These are phyloP conservation scores for Hymenoscyphus linearis DNA, from an alignment of 2,329 filamentous ascomycete species.

Conservation along the genomic window DNA sequence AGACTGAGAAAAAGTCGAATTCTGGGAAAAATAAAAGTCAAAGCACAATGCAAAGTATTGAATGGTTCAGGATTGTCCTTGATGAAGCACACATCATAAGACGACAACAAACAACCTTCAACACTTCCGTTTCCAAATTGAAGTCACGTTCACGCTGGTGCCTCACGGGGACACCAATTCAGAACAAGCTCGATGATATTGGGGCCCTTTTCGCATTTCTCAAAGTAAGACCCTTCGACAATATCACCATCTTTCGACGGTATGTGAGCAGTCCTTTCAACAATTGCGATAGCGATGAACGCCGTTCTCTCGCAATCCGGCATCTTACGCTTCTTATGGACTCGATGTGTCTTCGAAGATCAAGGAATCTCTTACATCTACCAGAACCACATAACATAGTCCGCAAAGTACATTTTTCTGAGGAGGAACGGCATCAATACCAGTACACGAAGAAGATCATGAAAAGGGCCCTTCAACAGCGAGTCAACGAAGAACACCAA, in stretches of 20 bases:
- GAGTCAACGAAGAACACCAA: constrained; percentile 1
- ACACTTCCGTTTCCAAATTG: constrained; percentile 39
- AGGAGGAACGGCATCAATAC: constrained; percentile 20
- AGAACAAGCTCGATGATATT: constrained; percentile 32
- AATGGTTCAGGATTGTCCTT: constrained; percentile 40
- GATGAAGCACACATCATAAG: constrained; percentile 49
- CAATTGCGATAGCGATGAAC: constrained; percentile 22
- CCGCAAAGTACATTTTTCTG: constrained; percentile 32
- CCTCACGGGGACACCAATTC: constrained; percentile 27
- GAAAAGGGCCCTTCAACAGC: constrained; percentile 6
- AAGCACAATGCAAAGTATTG: constrained; percentile 31
- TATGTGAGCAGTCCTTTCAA: constrained; percentile 21
- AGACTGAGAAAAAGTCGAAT: constrained; percentile 25
- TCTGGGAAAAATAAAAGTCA: no score
- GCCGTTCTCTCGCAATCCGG: constrained; percentile 27
- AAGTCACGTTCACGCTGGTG: constrained; percentile 37
- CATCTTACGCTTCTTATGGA: constrained; percentile 30
- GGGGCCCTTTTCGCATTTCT: constrained; percentile 28
- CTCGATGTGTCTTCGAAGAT: constrained; percentile 39
- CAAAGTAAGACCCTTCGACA: constrained; percentile 9
- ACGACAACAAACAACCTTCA: constrained; percentile 40
- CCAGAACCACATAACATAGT: constrained; percentile 27
- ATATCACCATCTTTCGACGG: constrained; percentile 12
- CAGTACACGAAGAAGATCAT: constrained; percentile 6
- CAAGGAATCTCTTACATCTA: constrained; percentile 37